Evolutionary conservation across 2,329 filamentous ascomycete species (phyloP), one percentile per base, ranked within the genome.

Genomic region (Calonectria multiphialidica): DNA sequence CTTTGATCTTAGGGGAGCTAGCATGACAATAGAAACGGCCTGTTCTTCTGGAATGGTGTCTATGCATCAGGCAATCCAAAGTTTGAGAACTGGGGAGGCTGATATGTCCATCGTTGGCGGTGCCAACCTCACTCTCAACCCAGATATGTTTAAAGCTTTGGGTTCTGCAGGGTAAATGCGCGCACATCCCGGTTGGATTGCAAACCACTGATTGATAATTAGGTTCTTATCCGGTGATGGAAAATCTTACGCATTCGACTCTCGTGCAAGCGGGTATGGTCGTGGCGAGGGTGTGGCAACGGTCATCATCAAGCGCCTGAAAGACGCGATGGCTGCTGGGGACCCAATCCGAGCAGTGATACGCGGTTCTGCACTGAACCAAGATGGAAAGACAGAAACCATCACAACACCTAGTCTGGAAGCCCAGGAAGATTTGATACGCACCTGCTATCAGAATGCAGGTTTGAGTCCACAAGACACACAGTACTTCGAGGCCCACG

Each of bases 261-360:
- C 44, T 0, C 45, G 40, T 1, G 74, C 69, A 1, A 66, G 72
- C 9, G 71, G 74, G 0, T 76, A 76, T 23, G 74, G 71, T 0
- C 72, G 74, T 30, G 74, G 73, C 2, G 73, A 75, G 23, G 74
- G 73, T 15, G 53, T 71, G 5, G 71, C 65, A 0, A 37, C 71
- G 0, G 40, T 75, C 5, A 40, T 75, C 10, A 50, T 75, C 15
- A 75, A 75, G 55, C 61, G 70, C 3, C 42, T 75, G 2, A 71
- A 66, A n/a, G 61, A 62, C 9, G 72, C 72, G 0, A 47, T 74
- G 5, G 1, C 33, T 0, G 63, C 70, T 13, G 57, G 57, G 1
- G 70, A 74, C 42, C 61, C 10, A n/a, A n/a, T n/a, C n/a, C n/a
- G n/a, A n/a, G n/a, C n/a, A n/a, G n/a, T n/a, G n/a, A n/a, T n/a